Conservation (phyloP, 2,329 filamentous ascomycete genomes). For the Aureobasidium sp. region DNA sequence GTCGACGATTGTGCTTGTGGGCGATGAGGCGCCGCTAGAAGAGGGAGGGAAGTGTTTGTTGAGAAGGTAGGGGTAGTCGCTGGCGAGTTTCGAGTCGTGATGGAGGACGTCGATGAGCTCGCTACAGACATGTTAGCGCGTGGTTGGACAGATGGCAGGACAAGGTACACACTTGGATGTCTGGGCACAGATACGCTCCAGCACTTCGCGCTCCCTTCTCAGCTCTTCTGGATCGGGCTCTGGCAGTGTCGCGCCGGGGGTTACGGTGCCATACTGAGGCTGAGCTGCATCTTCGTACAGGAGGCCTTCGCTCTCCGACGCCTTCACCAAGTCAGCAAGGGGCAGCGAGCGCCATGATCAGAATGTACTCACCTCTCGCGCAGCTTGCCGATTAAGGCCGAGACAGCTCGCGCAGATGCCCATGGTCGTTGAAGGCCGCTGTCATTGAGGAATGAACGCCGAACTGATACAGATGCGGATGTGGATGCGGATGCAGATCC, state of each 20-base stretch:
- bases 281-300: slow-evolving; percentile 37
- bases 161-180: slow-evolving; percentile 38
- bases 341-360: neutral
- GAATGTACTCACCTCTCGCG: slow-evolving; percentile 36
- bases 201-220: slow-evolving; percentile 40
- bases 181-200: slow-evolving; percentile 44
- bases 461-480: neutral
- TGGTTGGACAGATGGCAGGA: neutral
- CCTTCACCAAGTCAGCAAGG: slow-evolving; percentile 30
- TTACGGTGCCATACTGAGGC: slow-evolving; percentile 40
- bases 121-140: slow-evolving; percentile 26
- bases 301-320: slow-evolving; percentile 40
- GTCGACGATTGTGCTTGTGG: slow-evolving; percentile 1
- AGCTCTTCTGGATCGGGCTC: slow-evolving; percentile 45
- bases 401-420: slow-evolving; percentile 45
- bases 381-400: slow-evolving; percentile 37
- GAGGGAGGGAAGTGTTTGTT: slow-evolving; percentile 32
- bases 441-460: slow-evolving; percentile 9
- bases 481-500: no score
- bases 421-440: slow-evolving; percentile 29
- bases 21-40: slow-evolving; percentile 7
- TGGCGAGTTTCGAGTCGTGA: slow-evolving; percentile 32
- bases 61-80: slow-evolving; percentile 37
- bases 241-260: slow-evolving; percentile 29
- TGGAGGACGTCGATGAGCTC: slow-evolving; percentile 46